phyloP scores from a whole-genome alignment of 2,329 filamentous ascomycete genomes.

The Knoxdaviesia capensis region DNA sequence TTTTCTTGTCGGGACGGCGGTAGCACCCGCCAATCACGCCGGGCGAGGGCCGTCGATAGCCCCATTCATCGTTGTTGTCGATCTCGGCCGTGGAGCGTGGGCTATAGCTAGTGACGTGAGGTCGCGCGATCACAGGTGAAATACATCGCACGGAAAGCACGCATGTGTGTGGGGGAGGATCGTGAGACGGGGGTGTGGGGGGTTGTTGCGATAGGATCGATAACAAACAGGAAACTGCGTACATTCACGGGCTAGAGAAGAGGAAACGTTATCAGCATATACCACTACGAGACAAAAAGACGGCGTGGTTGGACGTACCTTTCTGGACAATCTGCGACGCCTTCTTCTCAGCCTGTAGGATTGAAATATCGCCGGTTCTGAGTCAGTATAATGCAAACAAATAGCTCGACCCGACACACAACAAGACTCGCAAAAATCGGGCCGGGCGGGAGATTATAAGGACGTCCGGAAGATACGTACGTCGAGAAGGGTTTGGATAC shows the following conservation, averaged over 20 bases:
- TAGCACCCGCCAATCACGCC: too few species aligned
- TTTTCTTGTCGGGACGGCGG: too few species aligned
- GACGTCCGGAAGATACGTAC: slow-evolving; percentile 31
- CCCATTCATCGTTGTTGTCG: too few species aligned
- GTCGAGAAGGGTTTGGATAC: slow-evolving; percentile 97
- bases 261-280: slow-evolving; percentile 1
- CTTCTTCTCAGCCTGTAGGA: slow-evolving; percentile 72
- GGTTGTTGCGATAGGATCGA: slow-evolving; percentile 1
- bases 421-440: too few species aligned
- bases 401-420: background rate
- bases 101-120: too few species aligned
- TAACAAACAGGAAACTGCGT: slow-evolving; percentile 14
- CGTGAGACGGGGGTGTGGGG: background rate
- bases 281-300: background rate
- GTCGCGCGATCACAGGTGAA: too few species aligned
- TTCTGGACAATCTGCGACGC: slow-evolving; percentile 98
- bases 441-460: background rate
- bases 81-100: too few species aligned
- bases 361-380: background rate
- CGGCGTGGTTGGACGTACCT: slow-evolving; percentile 31
- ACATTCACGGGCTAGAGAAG: slow-evolving; percentile 64
- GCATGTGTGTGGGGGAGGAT: background rate
- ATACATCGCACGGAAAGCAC: too few species aligned
- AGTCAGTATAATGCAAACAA: background rate
- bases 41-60: too few species aligned